phyloP scores from a whole-genome alignment of 805 yeast genomes.

The Jamesozyma lodderae region DNA sequence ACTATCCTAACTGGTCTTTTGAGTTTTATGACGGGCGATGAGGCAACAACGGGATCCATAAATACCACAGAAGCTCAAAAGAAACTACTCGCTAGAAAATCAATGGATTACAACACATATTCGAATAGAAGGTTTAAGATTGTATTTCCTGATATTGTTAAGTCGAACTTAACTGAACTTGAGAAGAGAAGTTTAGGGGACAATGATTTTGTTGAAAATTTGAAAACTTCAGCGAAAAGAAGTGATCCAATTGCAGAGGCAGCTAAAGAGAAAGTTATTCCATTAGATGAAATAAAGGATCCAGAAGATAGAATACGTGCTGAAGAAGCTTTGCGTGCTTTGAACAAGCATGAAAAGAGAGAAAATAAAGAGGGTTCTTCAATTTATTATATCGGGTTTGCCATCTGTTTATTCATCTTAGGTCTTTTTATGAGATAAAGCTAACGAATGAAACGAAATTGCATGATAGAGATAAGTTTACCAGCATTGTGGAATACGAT shows the following conservation, averaged over 20 bases:
- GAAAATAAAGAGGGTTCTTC: conserved; percentile 7
- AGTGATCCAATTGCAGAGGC: conserved; percentile 23
- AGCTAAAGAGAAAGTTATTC: conserved; percentile 27
- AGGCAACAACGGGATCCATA: conserved; percentile 76
- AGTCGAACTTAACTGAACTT: conserved; percentile 20
- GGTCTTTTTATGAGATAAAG: conserved; percentile 27
- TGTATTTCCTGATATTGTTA: conserved; percentile 64
- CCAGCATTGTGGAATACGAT: too few species aligned
- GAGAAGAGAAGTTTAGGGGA: conserved; percentile 14
- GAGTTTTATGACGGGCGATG: conserved; percentile 87
- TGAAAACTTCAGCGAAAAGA: conserved; percentile 5
- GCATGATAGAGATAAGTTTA: too few species aligned
- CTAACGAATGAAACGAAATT: too few species aligned
- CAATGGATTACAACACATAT: conserved; percentile 50
- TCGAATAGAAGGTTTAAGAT: conserved; percentile 48
- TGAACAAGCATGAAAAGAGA: conserved; percentile 7
- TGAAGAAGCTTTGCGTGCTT: conserved; percentile 19
- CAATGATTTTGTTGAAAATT: conserved; percentile 4
- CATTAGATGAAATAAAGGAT: conserved; percentile 39
- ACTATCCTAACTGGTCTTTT: conserved; percentile 80
- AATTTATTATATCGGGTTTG: conserved; percentile 27
- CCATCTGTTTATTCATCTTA: conserved; percentile 26
- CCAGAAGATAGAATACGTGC: conserved; percentile 66
- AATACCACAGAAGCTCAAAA: conserved; percentile 52
- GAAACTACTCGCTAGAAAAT: conserved; percentile 46